Conservation (phyloP, 129 eudicot species). For the Pseudognaphalium luteoalbum region DNA sequence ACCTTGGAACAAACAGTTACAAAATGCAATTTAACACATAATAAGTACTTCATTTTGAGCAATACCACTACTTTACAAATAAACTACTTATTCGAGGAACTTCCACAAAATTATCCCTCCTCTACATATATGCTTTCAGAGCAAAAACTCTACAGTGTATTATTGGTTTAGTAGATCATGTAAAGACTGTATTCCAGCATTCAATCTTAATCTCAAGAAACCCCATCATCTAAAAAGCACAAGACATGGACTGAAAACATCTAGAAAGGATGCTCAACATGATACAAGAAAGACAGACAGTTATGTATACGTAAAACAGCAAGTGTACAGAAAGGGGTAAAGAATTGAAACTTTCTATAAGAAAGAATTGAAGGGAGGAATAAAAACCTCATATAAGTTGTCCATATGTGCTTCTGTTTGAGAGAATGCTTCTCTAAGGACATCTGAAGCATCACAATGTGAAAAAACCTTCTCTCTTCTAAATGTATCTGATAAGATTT, state of each 20-base stretch:
- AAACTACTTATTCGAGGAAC: not conserved
- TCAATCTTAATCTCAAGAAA: not conserved
- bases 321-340: not conserved
- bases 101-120: not conserved
- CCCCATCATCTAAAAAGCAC: not conserved
- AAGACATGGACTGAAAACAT: not conserved
- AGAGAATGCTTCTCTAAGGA: constrained; percentile 83
- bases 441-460: constrained; percentile 81
- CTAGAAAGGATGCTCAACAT: not conserved
- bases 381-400: constrained; percentile 78
- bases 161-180: constrained; percentile 2
- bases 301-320: not conserved
- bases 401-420: constrained; percentile 74
- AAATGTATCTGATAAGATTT: constrained; percentile 61
- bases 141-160: not conserved
- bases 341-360: not conserved
- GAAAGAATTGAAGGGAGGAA: not conserved
- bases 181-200: not conserved
- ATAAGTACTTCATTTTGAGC: not conserved
- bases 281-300: not conserved
- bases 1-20: not conserved
- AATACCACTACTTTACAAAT: not conserved
- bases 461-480: constrained; percentile 68
- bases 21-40: not conserved
- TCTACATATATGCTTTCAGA: not conserved